Evolutionary conservation across 108 stramenopile genomes (phyloP), one percentile per base, ranked within the genome.

Genomic region (Seminavis robusta): DNA sequence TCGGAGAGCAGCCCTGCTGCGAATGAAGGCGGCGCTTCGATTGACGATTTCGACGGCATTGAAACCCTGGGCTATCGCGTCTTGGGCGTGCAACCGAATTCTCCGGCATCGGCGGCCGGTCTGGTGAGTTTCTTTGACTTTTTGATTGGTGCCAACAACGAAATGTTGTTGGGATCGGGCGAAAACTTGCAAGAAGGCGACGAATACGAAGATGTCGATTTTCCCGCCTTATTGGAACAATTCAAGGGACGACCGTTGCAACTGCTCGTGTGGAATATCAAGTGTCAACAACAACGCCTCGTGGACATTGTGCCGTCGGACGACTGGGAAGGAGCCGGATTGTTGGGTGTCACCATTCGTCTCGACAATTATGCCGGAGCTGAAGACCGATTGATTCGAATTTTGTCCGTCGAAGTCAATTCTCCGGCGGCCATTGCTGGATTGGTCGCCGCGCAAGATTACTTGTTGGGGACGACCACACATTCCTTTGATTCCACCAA

Each of bases 91-190:
- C 97, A 98, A 63, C 90, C 94, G 0, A 80, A 94, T 55, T 81
- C 79, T 30, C 97, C 97, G 4, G 94, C 97, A 13, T 68, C 76
- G 23, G 59, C 75, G 19, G 94, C 90, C 21, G 95, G 97, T n/a
- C 71, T 98, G 0, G 95, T 98, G 1, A 71, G 74, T 34, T 98
- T 96, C 64, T 90, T 98, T 49, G 97, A 97, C 59, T 97, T 98
- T 63, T 76, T 98, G 33, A 94, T 98, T 2, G 93, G 87, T 0
- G 84, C 76, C 48, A 79, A 92, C 54, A 81, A 74, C 1, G 34
- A 65, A 37, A 81, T 92, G 82, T 47, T 88, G 20, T 46, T 92
- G 43, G 89, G 80, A 17, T 80, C 76, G 36, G 90, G 90, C 0
- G 83, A 85, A 49, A 74, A 65, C 24, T 55, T 85, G 15, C 60